Base-by-base conservation (phyloP, 306 rosid species). In the Cyamopsis tetragonoloba region DNA sequence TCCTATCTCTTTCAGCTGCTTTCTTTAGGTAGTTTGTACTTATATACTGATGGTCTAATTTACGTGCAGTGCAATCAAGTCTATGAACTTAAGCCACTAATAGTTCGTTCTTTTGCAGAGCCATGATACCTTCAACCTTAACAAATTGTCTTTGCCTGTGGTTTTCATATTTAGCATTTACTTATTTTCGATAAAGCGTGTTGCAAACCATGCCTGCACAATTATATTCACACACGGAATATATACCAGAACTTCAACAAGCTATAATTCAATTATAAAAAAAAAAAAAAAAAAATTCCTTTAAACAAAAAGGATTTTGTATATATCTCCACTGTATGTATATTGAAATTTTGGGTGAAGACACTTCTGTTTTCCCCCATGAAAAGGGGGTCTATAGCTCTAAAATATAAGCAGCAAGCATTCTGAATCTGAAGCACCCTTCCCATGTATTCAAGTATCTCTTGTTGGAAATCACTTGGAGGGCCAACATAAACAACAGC, bases 1-100 rank as follows among this genome's bases (percentile, higher is more conserved):
- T 15, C 62, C 56, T n/a, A 67, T n/a, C 18, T 28, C 22, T 41
- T 32, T 59, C 46, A 4, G 62, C 19, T 24, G 62, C 11, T 38
- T 47, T 47, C 60, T 13, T 26, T 11, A 37, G 62, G 34, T 12
- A 11, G 68, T 56, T 44, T 56, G 46, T 12, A 35, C 62, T 26
- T 35, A 14, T 26, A 54, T 55, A 67, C 46, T 5, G 62, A 22
- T 20, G 18, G 30, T 6, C 49, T 51, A 62, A 20, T 41, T 53
- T 66, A 64, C 30, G 26, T 34, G 68, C 44, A 22, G 14, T 57
- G 53, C 73, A 66, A 47, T 57, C 61, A 47, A 57, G 44, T 47
- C 35, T 23, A 4, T 8, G 7, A 11, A 13, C 64, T 49, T 23
- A 58, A 19, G 28, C 68, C 68, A 14, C 49, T 28, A 12, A 15